phyloP scores from a whole-genome alignment of 768 basidiomycete species.

The Mycena amicta region DNA sequence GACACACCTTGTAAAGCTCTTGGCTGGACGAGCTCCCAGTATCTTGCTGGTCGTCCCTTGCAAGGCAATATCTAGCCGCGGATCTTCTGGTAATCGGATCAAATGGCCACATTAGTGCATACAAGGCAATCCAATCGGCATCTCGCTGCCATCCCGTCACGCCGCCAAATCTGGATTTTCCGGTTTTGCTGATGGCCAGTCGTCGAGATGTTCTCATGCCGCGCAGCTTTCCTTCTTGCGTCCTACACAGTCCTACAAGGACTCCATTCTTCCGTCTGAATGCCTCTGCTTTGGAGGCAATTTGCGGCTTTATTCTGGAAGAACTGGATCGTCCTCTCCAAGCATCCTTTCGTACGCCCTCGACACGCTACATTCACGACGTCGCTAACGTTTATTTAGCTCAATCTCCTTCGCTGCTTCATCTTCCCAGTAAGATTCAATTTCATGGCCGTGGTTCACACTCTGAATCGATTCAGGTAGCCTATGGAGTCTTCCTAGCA shows the following conservation, averaged over 20 bases:
- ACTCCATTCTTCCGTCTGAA: neutral
- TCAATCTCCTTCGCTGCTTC: slow-evolving; percentile 64
- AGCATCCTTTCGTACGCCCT: slow-evolving; percentile 60
- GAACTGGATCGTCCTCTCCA: slow-evolving; percentile 74
- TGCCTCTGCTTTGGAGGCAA: slow-evolving; percentile 59
- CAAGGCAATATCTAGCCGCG: too few relatives aligned
- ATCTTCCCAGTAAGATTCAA: slow-evolving; percentile 43
- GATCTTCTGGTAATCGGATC: too few relatives aligned
- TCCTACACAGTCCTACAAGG: neutral
- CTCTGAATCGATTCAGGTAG: slow-evolving; percentile 32
- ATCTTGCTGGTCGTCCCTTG: too few relatives aligned
- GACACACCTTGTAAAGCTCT: too few relatives aligned
- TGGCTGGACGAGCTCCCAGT: too few relatives aligned
- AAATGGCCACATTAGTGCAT: too few relatives aligned
- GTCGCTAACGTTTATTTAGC: slow-evolving; percentile 31
- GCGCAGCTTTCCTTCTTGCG: neutral
- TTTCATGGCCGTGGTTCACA: too few relatives aligned
- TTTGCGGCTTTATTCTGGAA: slow-evolving; percentile 65
- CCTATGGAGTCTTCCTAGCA: slow-evolving; percentile 67
- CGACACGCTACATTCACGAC: slow-evolving; percentile 3
- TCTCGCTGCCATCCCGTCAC: too few relatives aligned
- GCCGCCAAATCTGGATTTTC: too few relatives aligned
- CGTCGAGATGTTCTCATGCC: neutral
- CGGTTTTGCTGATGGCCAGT: too few relatives aligned
- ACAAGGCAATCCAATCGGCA: too few relatives aligned